Evolutionary conservation across 148 eudicot genomes (phyloP).

Genomic region (Heliosperma pusillum): DNA sequence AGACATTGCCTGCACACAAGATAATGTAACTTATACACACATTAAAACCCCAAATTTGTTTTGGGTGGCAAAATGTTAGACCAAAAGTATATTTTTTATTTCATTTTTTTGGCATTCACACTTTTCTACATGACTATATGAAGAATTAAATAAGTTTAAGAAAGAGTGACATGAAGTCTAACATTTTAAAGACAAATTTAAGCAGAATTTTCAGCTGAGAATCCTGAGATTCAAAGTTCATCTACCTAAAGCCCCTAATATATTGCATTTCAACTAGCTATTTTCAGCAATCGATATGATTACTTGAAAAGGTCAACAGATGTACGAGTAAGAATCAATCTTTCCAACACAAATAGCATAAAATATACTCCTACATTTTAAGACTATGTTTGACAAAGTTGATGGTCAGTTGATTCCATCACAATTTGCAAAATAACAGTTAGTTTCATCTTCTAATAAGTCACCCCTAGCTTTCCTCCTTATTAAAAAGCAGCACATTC

Average conservation of each 20-base stretch:
- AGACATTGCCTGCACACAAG: constrained; percentile 61
- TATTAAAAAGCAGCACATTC: too few relatives aligned
- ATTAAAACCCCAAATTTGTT: not conserved
- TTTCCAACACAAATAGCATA: not conserved
- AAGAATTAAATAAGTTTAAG: not conserved
- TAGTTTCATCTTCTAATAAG: not conserved
- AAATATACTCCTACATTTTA: too few relatives aligned
- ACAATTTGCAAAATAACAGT: not conserved
- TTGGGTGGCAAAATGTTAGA: too few relatives aligned
- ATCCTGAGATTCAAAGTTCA: not conserved
- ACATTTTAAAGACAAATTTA: not conserved
- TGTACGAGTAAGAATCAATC: not conserved
- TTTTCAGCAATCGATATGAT: not conserved
- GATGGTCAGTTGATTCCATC: not conserved
- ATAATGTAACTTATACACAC: not conserved
- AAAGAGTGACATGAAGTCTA: not conserved
- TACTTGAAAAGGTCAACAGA: not conserved
- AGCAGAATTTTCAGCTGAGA: not conserved
- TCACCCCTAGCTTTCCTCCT: not conserved
- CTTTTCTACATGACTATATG: not conserved
- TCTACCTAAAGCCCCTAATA: constrained; percentile 4
- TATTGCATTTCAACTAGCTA: constrained; percentile 7
- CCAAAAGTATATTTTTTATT: too few relatives aligned
- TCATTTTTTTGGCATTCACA: too few relatives aligned
- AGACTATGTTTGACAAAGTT: not conserved